Evolutionary conservation across 2,329 filamentous ascomycete genomes (phyloP), one percentile per base, ranked within the genome.

Genomic region (Beauveria scarabaeidicola): DNA sequence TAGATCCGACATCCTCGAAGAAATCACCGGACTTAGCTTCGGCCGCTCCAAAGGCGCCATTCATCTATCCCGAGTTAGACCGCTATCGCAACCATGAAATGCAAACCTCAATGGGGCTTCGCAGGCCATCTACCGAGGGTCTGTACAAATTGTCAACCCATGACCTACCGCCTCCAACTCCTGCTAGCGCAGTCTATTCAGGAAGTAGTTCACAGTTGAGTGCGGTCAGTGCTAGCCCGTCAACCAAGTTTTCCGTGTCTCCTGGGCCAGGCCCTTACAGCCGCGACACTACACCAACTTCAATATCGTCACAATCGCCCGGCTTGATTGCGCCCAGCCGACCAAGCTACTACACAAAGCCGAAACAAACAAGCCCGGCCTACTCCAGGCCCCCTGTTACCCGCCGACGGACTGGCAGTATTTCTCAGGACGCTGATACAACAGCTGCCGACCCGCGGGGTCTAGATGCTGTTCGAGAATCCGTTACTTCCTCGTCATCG

Each of bases 201-300:
- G 80, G 80, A 46, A 79, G 75, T 19, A 82, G 79, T 67, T 84
- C 79, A 63, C 78, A 81, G 62, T 61, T 78, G 46, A 82, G 82
- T 70, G 81, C 78, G 3, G 79, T 85, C 57, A 90, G 88, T 62
- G 83, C 78, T 25, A 91, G 87, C 61, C 87, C 88, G 41, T 91
- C 88, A 4, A 91, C 89, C 1, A 79, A 86, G 62, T 91, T 88
- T 66, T 90, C 87, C 1, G 88, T 85, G 59, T 91, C 89, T 0
- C 84, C 84, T 1, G 82, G 83, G 1, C 84, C 87, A 11, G 83
- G 86, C 2, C 75, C 84, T 5, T 91, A 90, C 71, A 91, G 88
- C 68, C 81, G 88, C 63, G 87, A 89, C 61, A 91, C 88, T 1
- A 91, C 89, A 3, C 89, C 89, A 7, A 91, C 88, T 5, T 91